phyloP scores from a whole-genome alignment of 768 basidiomycete genomes.

The Russula sp. region DNA sequence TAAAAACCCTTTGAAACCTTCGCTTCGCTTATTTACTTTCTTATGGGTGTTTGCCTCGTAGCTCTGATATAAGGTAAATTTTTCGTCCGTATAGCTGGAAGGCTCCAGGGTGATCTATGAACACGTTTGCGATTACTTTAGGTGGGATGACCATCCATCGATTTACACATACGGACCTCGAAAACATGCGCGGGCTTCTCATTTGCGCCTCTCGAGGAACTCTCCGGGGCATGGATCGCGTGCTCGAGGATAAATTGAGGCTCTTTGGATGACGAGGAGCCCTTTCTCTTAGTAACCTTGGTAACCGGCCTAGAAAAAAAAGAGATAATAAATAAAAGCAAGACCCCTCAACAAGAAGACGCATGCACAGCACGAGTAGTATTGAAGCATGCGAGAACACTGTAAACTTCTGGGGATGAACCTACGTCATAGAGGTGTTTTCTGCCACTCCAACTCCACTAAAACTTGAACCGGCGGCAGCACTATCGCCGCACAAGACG shows the following conservation, averaged over 20 bases:
- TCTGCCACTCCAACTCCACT: conserved; percentile 36
- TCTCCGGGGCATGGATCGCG: conserved; percentile 59
- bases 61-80: conserved; percentile 68
- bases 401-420: neutral
- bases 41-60: conserved; percentile 82
- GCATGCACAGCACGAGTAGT: neutral
- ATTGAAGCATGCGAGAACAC: neutral
- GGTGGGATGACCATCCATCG: neutral
- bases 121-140: neutral
- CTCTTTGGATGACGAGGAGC: conserved; percentile 5
- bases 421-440: conserved; percentile 28
- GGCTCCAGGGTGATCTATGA: conserved; percentile 70
- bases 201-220: conserved; percentile 35
- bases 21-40: conserved; percentile 51
- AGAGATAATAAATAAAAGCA: neutral
- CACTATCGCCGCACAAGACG: conserved; percentile 46
- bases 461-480: conserved; percentile 24
- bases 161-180: conserved; percentile 43
- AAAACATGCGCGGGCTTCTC: conserved; percentile 50
- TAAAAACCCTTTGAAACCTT: conserved; percentile 69
- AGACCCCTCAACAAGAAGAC: too few relatives aligned
- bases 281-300: conserved; percentile 13
- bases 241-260: conserved; percentile 43
- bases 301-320: conserved; percentile 2
- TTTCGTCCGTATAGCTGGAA: conserved; percentile 74